Conservation (phyloP, 2,329 filamentous ascomycete genomes). For the Arthroderma sp. region DNA sequence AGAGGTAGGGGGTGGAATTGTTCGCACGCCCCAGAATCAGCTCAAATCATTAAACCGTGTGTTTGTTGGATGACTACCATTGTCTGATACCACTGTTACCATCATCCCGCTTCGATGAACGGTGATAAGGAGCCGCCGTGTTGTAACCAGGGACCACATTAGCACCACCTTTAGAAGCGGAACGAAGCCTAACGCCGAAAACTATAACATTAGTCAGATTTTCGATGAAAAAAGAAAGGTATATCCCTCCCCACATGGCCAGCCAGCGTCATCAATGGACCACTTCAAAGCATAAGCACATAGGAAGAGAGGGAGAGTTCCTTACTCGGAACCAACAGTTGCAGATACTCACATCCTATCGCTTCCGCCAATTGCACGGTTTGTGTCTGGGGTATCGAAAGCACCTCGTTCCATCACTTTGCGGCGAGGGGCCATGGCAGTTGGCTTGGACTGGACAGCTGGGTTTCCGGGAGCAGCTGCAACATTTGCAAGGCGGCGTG, state of each 20-base stretch:
- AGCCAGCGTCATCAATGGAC: constrained; percentile 36
- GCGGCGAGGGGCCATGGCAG: constrained; percentile 64
- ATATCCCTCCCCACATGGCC: constrained; percentile 44
- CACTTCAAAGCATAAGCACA: constrained; percentile 46
- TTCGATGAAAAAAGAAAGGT: constrained; percentile 47
- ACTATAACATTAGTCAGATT: constrained; percentile 70
- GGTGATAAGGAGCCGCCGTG: constrained; percentile 37
- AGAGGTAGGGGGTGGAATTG: neutral
- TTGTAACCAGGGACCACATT: constrained; percentile 30
- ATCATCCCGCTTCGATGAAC: constrained; percentile 41
- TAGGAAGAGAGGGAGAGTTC: constrained; percentile 66
- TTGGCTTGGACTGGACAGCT: constrained; percentile 51
- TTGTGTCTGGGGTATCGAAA: constrained; percentile 56
- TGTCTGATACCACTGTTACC: constrained; percentile 36
- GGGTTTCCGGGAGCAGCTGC: constrained; percentile 47
- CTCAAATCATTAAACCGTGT: constrained; percentile 2
- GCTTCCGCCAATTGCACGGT: constrained; percentile 64
- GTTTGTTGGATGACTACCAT: constrained; percentile 27
- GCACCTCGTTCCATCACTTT: constrained; percentile 62
- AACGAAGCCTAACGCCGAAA: constrained; percentile 76
- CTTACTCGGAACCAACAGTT: constrained; percentile 70
- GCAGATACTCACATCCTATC: constrained; percentile 92
- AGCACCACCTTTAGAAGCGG: constrained; percentile 59
- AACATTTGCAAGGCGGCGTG: constrained; percentile 54
- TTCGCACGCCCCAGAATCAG: neutral